These are phyloP conservation scores for Saprolegnia diclina DNA, from an alignment of 352 stramenopile genomes.

Conservation along the genomic window DNA sequence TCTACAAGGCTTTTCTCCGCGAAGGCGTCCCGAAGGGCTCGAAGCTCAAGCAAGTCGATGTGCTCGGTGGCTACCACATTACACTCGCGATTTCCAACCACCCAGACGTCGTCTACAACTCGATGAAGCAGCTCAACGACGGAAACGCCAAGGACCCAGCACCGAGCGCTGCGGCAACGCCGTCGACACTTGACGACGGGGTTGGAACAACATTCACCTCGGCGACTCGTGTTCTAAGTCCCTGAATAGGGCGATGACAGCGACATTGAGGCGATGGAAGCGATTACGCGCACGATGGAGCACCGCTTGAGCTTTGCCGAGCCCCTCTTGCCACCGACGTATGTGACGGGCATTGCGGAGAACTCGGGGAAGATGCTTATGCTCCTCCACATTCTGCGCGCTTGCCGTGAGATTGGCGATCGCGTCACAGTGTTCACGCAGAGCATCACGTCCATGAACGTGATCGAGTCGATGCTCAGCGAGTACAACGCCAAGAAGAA, in stretches of 20 bases:
- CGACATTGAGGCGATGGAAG: slow-evolving; percentile 27
- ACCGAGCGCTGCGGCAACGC: neutral
- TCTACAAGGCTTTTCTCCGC: slow-evolving; percentile 26
- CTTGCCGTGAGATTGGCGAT: slow-evolving; percentile 65
- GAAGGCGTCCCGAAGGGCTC: slow-evolving; percentile 20
- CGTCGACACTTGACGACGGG: slow-evolving; percentile 36
- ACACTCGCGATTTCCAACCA: slow-evolving; percentile 86
- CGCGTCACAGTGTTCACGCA: slow-evolving; percentile 88
- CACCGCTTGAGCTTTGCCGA: slow-evolving; percentile 73
- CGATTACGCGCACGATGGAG: slow-evolving; percentile 17
- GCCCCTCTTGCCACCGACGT: slow-evolving; percentile 47
- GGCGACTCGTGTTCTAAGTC: neutral
- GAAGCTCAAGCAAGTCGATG: slow-evolving; percentile 43
- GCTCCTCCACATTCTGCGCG: slow-evolving; percentile 67
- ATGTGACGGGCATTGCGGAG: slow-evolving; percentile 47
- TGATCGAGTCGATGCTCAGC: slow-evolving; percentile 63
- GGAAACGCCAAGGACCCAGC: slow-evolving; percentile 34
- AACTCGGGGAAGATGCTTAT: slow-evolving; percentile 85
- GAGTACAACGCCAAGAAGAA: slow-evolving; percentile 49
- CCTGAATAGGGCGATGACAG: slow-evolving; percentile 22
- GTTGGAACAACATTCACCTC: neutral
- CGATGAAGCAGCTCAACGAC: slow-evolving; percentile 55
- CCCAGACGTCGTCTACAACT: slow-evolving; percentile 72
- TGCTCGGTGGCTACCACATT: slow-evolving; percentile 82
- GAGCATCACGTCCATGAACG: slow-evolving; percentile 81